These are phyloP conservation scores for Fraxinus baroniana DNA, from an alignment of 305 asterid species.

Conservation along the genomic window DNA sequence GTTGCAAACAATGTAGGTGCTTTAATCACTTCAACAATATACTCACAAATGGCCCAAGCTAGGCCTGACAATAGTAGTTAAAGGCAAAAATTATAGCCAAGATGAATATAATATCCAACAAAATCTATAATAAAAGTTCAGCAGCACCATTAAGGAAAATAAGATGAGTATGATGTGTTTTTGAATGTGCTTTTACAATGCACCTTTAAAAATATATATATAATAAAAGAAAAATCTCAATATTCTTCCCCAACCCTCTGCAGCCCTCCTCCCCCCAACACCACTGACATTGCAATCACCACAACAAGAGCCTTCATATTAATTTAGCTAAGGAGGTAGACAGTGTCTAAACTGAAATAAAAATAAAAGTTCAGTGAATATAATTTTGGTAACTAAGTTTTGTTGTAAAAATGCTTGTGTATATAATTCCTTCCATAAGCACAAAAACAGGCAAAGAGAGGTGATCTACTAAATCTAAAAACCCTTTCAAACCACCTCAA, in stretches of 20 bases:
- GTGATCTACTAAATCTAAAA: background rate
- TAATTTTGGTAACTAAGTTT: background rate
- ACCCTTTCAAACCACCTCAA: background rate
- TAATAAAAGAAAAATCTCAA: background rate
- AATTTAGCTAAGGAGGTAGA: background rate
- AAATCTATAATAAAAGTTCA: background rate
- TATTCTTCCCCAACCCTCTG: background rate
- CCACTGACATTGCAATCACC: background rate
- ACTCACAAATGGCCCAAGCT: slow-evolving; percentile 99
- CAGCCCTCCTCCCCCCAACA: background rate
- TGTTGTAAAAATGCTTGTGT: background rate
- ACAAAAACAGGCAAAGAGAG: slow-evolving; percentile 10
- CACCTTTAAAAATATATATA: background rate
- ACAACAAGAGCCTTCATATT: background rate
- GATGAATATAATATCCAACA: background rate
- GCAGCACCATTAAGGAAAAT: background rate
- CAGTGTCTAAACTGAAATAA: background rate
- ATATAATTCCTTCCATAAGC: slow-evolving; percentile 5
- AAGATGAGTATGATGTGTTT: background rate
- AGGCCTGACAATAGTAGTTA: slow-evolving; percentile 53
- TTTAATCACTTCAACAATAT: slow-evolving; percentile 70
- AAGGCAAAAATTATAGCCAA: slow-evolving; percentile 10
- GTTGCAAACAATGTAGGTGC: slow-evolving; percentile 98
- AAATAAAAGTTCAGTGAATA: background rate
- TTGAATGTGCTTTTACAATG: background rate